These are phyloP conservation scores for Mycena indigotica DNA, from an alignment of 768 basidiomycete genomes.

Conservation along the genomic window DNA sequence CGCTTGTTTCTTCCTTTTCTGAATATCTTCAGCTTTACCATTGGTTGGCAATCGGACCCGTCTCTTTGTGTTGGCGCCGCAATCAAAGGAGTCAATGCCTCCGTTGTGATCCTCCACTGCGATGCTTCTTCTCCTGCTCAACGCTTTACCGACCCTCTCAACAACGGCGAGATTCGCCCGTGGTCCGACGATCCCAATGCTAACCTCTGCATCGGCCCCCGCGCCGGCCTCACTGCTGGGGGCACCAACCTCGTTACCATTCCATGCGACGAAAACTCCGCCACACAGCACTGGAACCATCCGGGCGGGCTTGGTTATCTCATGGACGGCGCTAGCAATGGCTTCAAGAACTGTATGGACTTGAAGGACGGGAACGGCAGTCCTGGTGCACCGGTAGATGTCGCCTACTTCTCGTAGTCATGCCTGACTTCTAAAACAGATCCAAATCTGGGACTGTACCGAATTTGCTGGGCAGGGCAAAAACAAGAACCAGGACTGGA, in stretches of 20 bases:
- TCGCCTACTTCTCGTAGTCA: neutral
- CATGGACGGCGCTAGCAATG: neutral
- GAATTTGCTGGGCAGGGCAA: neutral
- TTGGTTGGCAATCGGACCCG: neutral
- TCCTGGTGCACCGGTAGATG: slow-evolving; percentile 11
- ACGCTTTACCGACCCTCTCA: neutral
- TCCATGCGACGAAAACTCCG: neutral
- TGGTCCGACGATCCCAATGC: neutral
- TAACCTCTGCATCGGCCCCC: neutral
- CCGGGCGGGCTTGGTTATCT: neutral
- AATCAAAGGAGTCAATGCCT: neutral
- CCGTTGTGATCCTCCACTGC: neutral
- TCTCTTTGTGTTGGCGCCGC: slow-evolving; percentile 8
- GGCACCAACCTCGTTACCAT: neutral
- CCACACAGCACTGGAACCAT: neutral
- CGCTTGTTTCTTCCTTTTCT: neutral
- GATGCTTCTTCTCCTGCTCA: neutral
- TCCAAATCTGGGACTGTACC: slow-evolving; percentile 17
- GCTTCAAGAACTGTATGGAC: slow-evolving; percentile 8
- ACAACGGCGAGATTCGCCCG: neutral
- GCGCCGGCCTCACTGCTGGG: neutral
- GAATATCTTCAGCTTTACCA: neutral
- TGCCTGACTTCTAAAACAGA: slow-evolving; percentile 6
- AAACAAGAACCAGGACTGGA: slow-evolving; percentile 17
- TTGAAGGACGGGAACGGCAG: slow-evolving; percentile 13